Percentiles rank a stretch among this genome's conserved stretches.
Conservation (phyloP, 2,329 filamentous ascomycete genomes). For the Fusarium metavorans region DNA sequence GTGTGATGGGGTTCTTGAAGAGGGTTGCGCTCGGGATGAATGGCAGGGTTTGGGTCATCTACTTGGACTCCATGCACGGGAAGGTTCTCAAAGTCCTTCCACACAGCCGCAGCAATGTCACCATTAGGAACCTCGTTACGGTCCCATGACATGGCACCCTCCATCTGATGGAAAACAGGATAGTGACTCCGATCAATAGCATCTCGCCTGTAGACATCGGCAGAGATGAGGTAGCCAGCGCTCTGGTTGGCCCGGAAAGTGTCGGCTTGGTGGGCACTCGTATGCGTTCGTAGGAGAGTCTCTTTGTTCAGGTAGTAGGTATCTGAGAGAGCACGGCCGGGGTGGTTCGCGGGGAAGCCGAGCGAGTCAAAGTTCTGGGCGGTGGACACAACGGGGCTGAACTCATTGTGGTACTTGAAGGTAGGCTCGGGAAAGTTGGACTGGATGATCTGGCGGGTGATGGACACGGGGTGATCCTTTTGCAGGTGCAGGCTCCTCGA, state of each 20-base stretch:
- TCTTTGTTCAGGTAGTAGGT: slow-evolving; percentile 94
- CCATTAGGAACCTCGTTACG: slow-evolving; percentile 68
- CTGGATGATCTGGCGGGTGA: slow-evolving; percentile 93
- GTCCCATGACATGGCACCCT: slow-evolving; percentile 92
- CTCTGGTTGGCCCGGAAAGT: slow-evolving; percentile 79
- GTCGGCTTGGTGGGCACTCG: slow-evolving; percentile 91
- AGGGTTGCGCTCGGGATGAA: slow-evolving; percentile 84
- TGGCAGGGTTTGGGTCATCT: slow-evolving; percentile 84
- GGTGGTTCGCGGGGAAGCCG: slow-evolving; percentile 88
- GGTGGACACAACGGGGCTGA: slow-evolving; percentile 86
- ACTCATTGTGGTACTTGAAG: slow-evolving; percentile 81
- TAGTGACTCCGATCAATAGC: slow-evolving; percentile 96
- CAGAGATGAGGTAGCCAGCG: slow-evolving; percentile 88
- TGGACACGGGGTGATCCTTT: slow-evolving; percentile 87
- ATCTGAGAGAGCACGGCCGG: slow-evolving; percentile 87
- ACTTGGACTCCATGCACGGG: slow-evolving; percentile 81
- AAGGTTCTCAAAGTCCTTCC: slow-evolving; percentile 76
- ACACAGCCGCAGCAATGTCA: slow-evolving; percentile 74
- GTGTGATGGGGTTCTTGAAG: slow-evolving; percentile 80
- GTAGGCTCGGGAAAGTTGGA: slow-evolving; percentile 81
- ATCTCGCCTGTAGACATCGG: slow-evolving; percentile 95
- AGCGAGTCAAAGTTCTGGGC: slow-evolving; percentile 96
- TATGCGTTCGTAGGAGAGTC: slow-evolving; percentile 92
- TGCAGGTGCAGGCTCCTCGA: slow-evolving; percentile 88
- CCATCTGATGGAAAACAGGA: slow-evolving; percentile 98